phyloP scores from a whole-genome alignment of 108 stramenopile genomes.

The Skeletonema marinoi region DNA sequence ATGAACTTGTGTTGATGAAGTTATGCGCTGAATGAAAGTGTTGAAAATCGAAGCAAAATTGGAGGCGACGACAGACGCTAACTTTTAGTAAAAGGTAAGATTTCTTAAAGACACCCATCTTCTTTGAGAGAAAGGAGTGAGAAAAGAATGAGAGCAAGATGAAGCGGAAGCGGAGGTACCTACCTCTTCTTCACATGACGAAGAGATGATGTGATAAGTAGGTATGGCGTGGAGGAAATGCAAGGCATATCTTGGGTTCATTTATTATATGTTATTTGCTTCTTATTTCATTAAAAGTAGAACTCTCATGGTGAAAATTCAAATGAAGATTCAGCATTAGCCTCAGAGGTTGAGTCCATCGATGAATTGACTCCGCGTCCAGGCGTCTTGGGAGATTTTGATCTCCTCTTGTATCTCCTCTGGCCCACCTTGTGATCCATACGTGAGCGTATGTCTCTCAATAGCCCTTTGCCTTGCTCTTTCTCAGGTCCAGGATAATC shows the following conservation, averaged over 20 bases:
- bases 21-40: not conserved
- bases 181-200: too few relatives aligned
- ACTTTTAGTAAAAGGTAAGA: too few relatives aligned
- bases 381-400: conserved; percentile 17
- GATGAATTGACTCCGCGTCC: conserved; percentile 31
- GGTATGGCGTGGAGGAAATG: too few relatives aligned
- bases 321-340: conserved; percentile 42
- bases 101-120: too few relatives aligned
- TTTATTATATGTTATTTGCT: conserved; percentile 2
- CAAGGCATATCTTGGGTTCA: not conserved
- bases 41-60: too few relatives aligned
- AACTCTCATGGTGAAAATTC: conserved; percentile 49
- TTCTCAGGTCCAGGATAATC: conserved; percentile 95
- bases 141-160: not conserved
- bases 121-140: not conserved
- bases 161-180: too few relatives aligned
- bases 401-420: conserved; percentile 49
- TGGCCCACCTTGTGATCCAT: conserved; percentile 54
- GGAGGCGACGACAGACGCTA: too few relatives aligned
- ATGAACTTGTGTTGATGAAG: not conserved
- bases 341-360: conserved; percentile 23
- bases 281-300: not conserved
- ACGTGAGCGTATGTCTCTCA: conserved; percentile 87
- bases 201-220: too few relatives aligned
- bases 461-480: conserved; percentile 89